These are phyloP conservation scores for Stagonosporopsis rhizophila DNA, from an alignment of 2,329 filamentous ascomycete species.

Conservation along the genomic window DNA sequence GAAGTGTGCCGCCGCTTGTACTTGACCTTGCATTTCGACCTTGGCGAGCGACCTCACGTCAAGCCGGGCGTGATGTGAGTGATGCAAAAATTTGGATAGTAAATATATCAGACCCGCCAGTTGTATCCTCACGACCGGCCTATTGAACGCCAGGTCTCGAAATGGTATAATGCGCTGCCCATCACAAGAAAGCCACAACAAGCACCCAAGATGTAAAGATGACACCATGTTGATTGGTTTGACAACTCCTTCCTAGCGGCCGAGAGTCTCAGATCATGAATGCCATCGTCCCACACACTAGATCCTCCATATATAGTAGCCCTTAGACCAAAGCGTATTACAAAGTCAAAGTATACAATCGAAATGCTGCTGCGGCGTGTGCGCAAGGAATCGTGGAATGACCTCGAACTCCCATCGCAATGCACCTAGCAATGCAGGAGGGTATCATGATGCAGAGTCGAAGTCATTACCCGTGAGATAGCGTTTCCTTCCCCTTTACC, in stretches of 20 bases:
- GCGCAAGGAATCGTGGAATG: constrained; percentile 32
- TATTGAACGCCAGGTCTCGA: constrained; percentile 11
- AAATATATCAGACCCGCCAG: constrained; percentile 4
- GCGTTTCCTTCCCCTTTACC: constrained; percentile 29
- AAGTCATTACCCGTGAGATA: constrained; percentile 44
- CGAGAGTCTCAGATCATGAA: constrained; percentile 44
- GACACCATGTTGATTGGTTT: constrained; percentile 45
- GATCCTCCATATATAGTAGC: constrained; percentile 39
- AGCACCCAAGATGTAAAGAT: constrained; percentile 24
- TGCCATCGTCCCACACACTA: constrained; percentile 47
- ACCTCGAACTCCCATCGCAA: constrained; percentile 43
- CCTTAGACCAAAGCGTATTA: constrained; percentile 45
- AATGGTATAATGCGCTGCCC: constrained; percentile 5
- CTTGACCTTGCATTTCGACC: not conserved
- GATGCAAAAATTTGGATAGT: not conserved
- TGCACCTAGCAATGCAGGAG: constrained; percentile 34
- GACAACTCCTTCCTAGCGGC: constrained; percentile 33
- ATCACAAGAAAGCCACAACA: constrained; percentile 9
- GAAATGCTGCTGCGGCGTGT: constrained; percentile 41
- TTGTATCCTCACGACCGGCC: constrained; percentile 7
- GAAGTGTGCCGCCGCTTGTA: constrained; percentile 6
- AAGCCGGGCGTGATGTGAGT: not conserved
- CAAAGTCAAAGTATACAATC: constrained; percentile 45
- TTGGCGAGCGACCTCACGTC: constrained; percentile 2
- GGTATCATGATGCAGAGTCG: constrained; percentile 42